Conservation (phyloP, 1,284 basidiomycete genomes). For the Ganoderma meredithae region DNA sequence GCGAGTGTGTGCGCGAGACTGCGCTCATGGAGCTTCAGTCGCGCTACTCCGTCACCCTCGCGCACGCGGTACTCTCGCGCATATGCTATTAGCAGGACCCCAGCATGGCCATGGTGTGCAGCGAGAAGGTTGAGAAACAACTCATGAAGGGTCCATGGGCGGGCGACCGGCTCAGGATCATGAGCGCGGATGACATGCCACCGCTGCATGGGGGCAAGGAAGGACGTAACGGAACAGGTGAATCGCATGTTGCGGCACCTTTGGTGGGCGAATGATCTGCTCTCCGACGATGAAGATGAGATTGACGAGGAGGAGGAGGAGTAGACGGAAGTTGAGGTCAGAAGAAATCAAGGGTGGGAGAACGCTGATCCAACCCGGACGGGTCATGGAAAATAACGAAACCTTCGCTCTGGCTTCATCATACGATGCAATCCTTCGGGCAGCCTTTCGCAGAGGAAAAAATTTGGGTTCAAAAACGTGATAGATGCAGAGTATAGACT, state of each 20-base stretch:
- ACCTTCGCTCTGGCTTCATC: too few relatives aligned
- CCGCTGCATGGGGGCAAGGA: slow-evolving; percentile 10
- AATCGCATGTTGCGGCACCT: slow-evolving; percentile 13
- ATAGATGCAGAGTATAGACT: not conserved
- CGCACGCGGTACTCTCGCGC: not conserved
- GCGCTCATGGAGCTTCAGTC: not conserved
- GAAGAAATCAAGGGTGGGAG: too few relatives aligned
- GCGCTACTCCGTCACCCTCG: not conserved
- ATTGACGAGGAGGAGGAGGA: not conserved
- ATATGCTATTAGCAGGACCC: not conserved
- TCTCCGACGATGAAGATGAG: not conserved
- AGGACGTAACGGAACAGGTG: slow-evolving; percentile 25
- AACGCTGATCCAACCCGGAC: too few relatives aligned
- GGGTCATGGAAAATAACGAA: too few relatives aligned
- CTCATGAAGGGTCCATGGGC: slow-evolving; percentile 9
- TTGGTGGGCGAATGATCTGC: not conserved
- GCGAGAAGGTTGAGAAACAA: not conserved
- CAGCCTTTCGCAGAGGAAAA: not conserved
- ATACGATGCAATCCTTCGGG: not conserved
- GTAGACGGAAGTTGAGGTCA: too few relatives aligned
- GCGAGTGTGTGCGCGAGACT: slow-evolving; percentile 15
- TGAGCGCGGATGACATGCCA: not conserved
- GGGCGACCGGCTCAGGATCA: slow-evolving; percentile 13
- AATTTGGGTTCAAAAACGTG: not conserved
- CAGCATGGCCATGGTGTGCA: not conserved